Conservation (phyloP, 2,329 filamentous ascomycete species). For the Verticillium tricorpus region DNA sequence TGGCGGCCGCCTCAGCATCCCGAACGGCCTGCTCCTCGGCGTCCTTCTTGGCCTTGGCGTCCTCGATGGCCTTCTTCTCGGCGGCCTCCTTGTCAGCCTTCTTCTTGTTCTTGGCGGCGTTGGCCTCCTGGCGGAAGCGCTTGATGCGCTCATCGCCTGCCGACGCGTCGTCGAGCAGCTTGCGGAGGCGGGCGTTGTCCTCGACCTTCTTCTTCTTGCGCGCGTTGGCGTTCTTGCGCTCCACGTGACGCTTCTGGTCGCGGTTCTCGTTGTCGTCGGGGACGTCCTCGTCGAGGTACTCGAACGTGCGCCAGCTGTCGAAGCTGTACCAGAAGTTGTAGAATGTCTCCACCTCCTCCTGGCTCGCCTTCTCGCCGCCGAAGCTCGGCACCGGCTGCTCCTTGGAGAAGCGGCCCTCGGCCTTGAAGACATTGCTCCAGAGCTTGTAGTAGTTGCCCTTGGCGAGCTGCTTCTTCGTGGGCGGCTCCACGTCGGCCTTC, state of each 20-base stretch:
- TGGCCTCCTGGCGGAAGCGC: constrained; percentile 89
- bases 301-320: constrained; percentile 95
- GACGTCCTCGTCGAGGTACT: constrained; percentile 98
- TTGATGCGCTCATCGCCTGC: constrained; percentile 92
- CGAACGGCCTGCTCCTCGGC: constrained; percentile 75
- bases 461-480: constrained; percentile 81
- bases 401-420: constrained; percentile 91
- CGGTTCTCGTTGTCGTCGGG: constrained; percentile 98
- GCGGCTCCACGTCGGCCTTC: constrained; percentile 85
- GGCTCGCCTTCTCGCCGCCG: constrained; percentile 76
- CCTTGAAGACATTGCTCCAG: constrained; percentile 85
- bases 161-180: constrained; percentile 82
- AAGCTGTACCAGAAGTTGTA: constrained; percentile 99
- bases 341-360: constrained; percentile 88
- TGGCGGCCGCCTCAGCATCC: constrained; percentile 82
- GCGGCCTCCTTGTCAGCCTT: constrained; percentile 84
- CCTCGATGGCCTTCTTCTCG: constrained; percentile 81
- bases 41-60: constrained; percentile 76
- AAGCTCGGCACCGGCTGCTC: constrained; percentile 81
- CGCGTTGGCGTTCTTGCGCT: constrained; percentile 96
- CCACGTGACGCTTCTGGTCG: constrained; percentile 96
- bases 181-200: constrained; percentile 85
- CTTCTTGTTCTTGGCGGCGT: constrained; percentile 95
- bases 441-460: constrained; percentile 94
- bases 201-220: constrained; percentile 99